Evolutionary conservation across 75 land plant species (phyloP), one percentile per base, ranked within the genome.

Genomic region (Chamaecyparis obtusa): DNA sequence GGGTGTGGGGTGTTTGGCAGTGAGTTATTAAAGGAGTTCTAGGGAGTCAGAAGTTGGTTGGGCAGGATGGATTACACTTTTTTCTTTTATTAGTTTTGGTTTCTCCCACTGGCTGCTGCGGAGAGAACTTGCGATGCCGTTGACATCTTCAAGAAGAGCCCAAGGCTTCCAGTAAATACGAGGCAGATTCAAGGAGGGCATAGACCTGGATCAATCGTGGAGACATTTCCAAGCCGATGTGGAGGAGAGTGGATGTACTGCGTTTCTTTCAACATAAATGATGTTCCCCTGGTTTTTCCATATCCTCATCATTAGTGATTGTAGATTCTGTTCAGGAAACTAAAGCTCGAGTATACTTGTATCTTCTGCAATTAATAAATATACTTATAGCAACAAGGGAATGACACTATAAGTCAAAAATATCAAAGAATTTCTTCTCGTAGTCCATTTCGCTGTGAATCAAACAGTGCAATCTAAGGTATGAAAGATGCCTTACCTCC

Each of bases 401-500:
- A 8, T 84, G 32, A 84, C 6, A 54, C 6, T 54, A 84, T 17
- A 6, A 30, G 67, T 15, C 32, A 30, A 83, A 33, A 33, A 39
- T 33, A 56, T 30, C 16, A 35, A 19, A 56, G 16, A 54, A 51
- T 15, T 19, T 55, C 19, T 9, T 46, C 41, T 5, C 11, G 30
- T 27, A n/a, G n/a, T n/a, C n/a, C n/a, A 48, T 83, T 83, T 5
- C 55, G 30, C 27, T 39, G 57, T 9, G n/a, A 27, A 83, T 10
- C 56, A 83, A 83, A 83, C 27, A 83, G 21, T 48, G 27, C 7
- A 83, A 37, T 79, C 21, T 79, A 30, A 83, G 49, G 48, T 51
- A 55, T 35, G 16, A 8, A 84, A 16, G 46, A 69, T 33, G 75
- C 16, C 89, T 77, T 89, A 98, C 99, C 90, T 84, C 97, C 94